Percentiles rank a stretch among this genome's conserved stretches.
Conservation (phyloP, 441 rosid genomes). For the Erodium chrysanthum region DNA sequence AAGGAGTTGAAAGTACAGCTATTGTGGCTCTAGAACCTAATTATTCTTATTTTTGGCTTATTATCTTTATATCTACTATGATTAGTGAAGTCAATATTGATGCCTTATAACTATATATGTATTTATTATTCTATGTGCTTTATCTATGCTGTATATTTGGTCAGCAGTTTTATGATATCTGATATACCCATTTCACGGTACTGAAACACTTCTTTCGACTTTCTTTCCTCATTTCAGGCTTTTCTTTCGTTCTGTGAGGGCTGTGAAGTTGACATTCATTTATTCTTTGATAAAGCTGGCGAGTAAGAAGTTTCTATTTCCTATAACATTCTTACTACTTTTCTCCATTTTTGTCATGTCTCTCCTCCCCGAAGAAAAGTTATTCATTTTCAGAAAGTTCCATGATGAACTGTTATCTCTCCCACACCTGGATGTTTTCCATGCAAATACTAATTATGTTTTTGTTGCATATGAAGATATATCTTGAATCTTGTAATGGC, state of each 20-base stretch:
- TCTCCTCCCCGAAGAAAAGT: neutral
- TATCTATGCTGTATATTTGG: neutral
- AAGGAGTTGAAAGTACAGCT: slow-evolving; percentile 64
- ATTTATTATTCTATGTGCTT: neutral
- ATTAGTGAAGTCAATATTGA: neutral
- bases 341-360: neutral
- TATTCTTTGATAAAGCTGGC: slow-evolving; percentile 74
- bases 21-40: slow-evolving; percentile 16
- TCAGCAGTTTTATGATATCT: neutral
- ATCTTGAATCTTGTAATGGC: neutral
- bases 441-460: neutral
- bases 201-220: neutral
- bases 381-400: neutral
- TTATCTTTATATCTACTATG: neutral
- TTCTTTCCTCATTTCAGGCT: slow-evolving; percentile 37
- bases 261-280: slow-evolving; percentile 70
- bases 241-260: slow-evolving; percentile 76
- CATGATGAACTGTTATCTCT: neutral
- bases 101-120: neutral
- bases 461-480: neutral
- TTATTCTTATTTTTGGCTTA: slow-evolving; percentile 8
- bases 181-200: neutral
- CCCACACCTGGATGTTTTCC: neutral
- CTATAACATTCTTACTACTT: neutral
- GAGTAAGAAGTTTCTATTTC: slow-evolving; percentile 43